Percentiles rank a stretch among this genome's conserved stretches.
Conservation (phyloP, 768 basidiomycete genomes). For the Daedaleopsis nitida region DNA sequence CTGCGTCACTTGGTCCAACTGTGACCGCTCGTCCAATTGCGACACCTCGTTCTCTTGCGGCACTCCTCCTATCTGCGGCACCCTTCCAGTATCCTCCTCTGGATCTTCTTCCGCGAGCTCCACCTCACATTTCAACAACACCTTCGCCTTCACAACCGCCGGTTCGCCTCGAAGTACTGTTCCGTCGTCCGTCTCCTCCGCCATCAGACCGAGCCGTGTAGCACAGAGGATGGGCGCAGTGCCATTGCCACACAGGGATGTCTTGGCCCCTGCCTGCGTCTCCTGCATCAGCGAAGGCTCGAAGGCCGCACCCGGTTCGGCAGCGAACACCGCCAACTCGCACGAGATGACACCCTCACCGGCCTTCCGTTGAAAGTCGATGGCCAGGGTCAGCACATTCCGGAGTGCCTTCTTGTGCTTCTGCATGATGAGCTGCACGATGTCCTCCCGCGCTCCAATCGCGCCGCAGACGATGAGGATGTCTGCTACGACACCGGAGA, state of each 20-base stretch:
- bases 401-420: background rate
- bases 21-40: too few species aligned
- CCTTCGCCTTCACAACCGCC: background rate
- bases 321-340: conserved; percentile 1
- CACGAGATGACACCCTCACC: conserved; percentile 12
- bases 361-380: conserved; percentile 4
- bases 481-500: background rate
- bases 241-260: too few species aligned
- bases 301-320: background rate
- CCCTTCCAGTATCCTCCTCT: too few species aligned
- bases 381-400: background rate
- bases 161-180: background rate
- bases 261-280: background rate
- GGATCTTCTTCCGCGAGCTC: too few species aligned
- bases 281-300: conserved; percentile 7
- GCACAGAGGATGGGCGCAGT: too few species aligned
- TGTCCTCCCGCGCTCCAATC: background rate
- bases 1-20: too few species aligned
- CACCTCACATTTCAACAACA: background rate
- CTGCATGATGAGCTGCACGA: background rate
- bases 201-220: too few species aligned
- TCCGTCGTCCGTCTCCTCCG: background rate
- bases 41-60: too few species aligned
- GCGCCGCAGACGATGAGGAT: conserved; percentile 7
- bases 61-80: too few species aligned